phyloP scores from a whole-genome alignment of 2,329 filamentous ascomycete species.

The Aspergillus fijiensis region DNA sequence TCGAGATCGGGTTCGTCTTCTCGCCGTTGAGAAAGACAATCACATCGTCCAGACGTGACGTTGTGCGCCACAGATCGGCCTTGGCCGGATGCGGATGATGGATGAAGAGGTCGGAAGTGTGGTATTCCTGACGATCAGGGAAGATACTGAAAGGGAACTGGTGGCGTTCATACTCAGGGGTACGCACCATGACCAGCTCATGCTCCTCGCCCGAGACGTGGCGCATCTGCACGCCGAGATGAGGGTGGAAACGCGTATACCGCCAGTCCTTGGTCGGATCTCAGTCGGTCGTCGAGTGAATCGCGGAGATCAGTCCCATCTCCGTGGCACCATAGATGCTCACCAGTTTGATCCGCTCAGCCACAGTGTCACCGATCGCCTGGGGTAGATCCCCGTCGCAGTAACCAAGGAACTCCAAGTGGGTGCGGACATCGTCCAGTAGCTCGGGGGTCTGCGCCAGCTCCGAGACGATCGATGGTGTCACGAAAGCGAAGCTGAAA shows the following conservation, averaged over 20 bases:
- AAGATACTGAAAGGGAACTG: conserved; percentile 34
- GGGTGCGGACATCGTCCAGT: too few relatives aligned
- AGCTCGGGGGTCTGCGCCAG: too few relatives aligned
- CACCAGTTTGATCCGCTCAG: too few relatives aligned
- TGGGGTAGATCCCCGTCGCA: too few relatives aligned
- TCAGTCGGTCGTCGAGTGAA: too few relatives aligned
- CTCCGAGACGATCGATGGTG: too few relatives aligned
- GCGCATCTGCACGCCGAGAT: conserved; percentile 25
- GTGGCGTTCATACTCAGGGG: conserved; percentile 17
- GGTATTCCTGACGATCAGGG: conserved; percentile 30
- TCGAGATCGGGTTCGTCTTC: conserved; percentile 23
- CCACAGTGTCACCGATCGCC: too few relatives aligned
- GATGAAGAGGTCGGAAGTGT: conserved; percentile 37
- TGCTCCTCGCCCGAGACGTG: conserved; percentile 29
- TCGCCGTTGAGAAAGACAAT: conserved; percentile 28
- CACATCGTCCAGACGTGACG: conserved; percentile 22
- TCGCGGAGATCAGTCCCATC: too few relatives aligned
- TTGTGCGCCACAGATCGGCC: conserved; percentile 18
- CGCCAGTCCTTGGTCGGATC: background rate
- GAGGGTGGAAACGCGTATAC: conserved; percentile 35
- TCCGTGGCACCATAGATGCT: too few relatives aligned
- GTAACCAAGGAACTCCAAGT: too few relatives aligned
- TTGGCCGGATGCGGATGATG: conserved; percentile 24
- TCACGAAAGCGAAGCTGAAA: too few relatives aligned
- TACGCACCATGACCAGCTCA: conserved; percentile 34